These are phyloP conservation scores for Tricholoma terreum DNA, from an alignment of 768 basidiomycete species.

Conservation along the genomic window DNA sequence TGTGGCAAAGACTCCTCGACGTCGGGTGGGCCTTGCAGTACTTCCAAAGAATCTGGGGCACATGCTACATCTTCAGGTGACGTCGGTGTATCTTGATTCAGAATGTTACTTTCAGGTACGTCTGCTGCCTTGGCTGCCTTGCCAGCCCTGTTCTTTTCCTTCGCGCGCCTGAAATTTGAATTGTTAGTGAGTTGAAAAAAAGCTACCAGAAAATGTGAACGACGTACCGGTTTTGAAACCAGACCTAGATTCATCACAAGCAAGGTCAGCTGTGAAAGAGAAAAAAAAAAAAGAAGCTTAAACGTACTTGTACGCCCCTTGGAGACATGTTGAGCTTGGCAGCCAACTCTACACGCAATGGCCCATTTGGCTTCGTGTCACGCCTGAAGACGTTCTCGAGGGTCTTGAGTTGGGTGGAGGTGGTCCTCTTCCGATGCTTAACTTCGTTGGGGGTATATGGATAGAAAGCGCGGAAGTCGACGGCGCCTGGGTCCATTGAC, in stretches of 20 bases:
- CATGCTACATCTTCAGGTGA: slow-evolving; percentile 24
- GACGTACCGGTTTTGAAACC: slow-evolving; percentile 83
- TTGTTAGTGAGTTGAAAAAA: not conserved
- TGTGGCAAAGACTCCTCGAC: slow-evolving; percentile 22
- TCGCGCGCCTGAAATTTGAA: slow-evolving; percentile 59
- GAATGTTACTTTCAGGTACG: slow-evolving; percentile 10
- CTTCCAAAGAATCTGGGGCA: slow-evolving; percentile 8
- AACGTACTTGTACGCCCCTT: slow-evolving; percentile 87
- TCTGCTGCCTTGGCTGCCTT: slow-evolving; percentile 40
- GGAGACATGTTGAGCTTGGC: slow-evolving; percentile 87
- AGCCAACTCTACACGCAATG: slow-evolving; percentile 75
- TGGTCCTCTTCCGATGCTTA: slow-evolving; percentile 91
- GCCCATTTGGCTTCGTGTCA: slow-evolving; percentile 90
- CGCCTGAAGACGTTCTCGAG: slow-evolving; percentile 84
- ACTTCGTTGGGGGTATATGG: slow-evolving; percentile 91
- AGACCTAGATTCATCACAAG: slow-evolving; percentile 54
- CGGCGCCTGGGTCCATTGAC: slow-evolving; percentile 60
- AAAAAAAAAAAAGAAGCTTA: not conserved
- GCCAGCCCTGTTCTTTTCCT: slow-evolving; percentile 69
- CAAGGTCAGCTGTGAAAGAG: slow-evolving; percentile 7
- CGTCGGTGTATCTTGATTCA: slow-evolving; percentile 23
- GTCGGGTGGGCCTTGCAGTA: slow-evolving; percentile 7
- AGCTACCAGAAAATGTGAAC: slow-evolving; percentile 6
- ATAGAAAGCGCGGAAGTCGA: slow-evolving; percentile 82
- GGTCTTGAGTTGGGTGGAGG: slow-evolving; percentile 81